phyloP scores from a whole-genome alignment of 164 flowering plant genomes.

The Protea cynaroides region DNA sequence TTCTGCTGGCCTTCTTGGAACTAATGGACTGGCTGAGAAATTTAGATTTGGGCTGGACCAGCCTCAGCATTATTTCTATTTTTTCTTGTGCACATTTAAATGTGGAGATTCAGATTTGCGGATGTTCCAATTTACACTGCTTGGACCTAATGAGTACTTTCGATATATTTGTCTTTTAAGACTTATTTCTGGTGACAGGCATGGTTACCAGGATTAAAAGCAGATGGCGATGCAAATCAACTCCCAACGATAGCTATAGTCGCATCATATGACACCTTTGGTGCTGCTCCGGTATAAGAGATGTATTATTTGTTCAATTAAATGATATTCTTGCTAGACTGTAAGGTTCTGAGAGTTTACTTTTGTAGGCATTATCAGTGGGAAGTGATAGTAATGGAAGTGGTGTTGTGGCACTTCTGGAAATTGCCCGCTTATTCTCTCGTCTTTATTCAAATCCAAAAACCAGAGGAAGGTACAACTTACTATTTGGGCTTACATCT shows the following conservation, averaged over 20 bases:
- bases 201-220: conserved; percentile 86
- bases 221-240: conserved; percentile 83
- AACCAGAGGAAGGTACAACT: conserved; percentile 91
- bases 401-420: conserved; percentile 91
- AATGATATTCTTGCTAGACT: not conserved
- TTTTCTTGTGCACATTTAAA: not conserved
- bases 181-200: conserved; percentile 47
- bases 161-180: not conserved
- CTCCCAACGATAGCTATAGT: conserved; percentile 99
- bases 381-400: conserved; percentile 99
- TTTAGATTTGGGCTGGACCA: no score
- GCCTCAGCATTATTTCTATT: no score
- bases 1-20: no score
- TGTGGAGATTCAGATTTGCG: not conserved
- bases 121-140: not conserved
- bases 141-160: not conserved
- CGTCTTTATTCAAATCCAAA: conserved; percentile 86
- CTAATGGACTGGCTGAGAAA: no score
- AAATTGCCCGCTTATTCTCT: conserved; percentile 87
- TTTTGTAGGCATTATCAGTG: conserved; percentile 73
- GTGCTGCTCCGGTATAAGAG: conserved; percentile 88
- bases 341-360: conserved; percentile 1
- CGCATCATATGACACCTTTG: conserved; percentile 98
- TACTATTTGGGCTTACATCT: conserved; percentile 89
- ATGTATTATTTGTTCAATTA: not conserved